A percentile compares a stretch with the other conserved stretches of the same genome.
phyloP scores from a whole-genome alignment of 192 early-diverging fungal genomes.

The Allomyces arbusculus region DNA sequence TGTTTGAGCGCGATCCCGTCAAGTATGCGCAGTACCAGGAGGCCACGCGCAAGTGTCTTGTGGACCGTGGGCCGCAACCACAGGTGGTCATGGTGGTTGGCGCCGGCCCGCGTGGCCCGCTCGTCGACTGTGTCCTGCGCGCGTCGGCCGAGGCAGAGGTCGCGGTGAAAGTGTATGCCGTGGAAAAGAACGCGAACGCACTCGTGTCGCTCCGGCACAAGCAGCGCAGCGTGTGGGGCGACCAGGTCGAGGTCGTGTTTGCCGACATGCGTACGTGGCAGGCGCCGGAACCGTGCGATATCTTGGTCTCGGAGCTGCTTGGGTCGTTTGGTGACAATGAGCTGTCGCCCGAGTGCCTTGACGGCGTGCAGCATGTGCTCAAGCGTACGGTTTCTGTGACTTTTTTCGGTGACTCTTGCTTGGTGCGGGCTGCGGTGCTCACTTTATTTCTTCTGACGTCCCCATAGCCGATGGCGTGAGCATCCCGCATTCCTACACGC shows the following conservation, averaged over 20 bases:
- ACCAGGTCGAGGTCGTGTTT: slow-evolving; percentile 59
- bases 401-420: background rate
- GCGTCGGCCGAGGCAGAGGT: slow-evolving; percentile 43
- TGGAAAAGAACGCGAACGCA: slow-evolving; percentile 96
- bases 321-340: slow-evolving; percentile 99
- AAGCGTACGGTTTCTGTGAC: slow-evolving; percentile 19
- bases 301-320: slow-evolving; percentile 85
- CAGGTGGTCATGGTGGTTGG: slow-evolving; percentile 81
- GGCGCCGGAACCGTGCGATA: slow-evolving; percentile 55
- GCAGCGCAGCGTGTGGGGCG: slow-evolving; percentile 55
- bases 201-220: slow-evolving; percentile 61
- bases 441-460: background rate
- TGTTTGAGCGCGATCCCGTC: slow-evolving; percentile 83
- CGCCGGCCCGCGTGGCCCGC: slow-evolving; percentile 72
- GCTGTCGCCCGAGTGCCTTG: slow-evolving; percentile 94
- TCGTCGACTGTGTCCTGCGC: slow-evolving; percentile 67
- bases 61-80: slow-evolving; percentile 17
- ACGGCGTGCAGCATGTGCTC: slow-evolving; percentile 64
- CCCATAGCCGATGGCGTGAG: slow-evolving; percentile 51
- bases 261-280: slow-evolving; percentile 79
- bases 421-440: background rate
- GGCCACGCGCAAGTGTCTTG: slow-evolving; percentile 35
- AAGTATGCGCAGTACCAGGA: slow-evolving; percentile 85
- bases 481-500: slow-evolving; percentile 69
- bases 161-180: slow-evolving; percentile 51